These are phyloP conservation scores for Mortierella sp. DNA, from an alignment of 371 early-diverging fungal genomes.

Conservation along the genomic window DNA sequence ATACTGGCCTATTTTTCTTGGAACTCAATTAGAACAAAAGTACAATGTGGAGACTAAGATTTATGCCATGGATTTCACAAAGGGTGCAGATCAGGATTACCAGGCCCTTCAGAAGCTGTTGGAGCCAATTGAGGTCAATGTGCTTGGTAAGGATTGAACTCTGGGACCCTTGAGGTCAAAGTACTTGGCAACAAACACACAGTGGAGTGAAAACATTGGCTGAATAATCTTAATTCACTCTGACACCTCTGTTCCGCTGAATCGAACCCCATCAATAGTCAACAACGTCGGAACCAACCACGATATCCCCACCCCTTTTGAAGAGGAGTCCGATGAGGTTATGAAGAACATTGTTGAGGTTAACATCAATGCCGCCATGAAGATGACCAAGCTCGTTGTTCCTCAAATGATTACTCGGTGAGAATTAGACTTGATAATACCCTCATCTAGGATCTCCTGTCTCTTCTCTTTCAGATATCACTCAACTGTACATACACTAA, in stretches of 20 bases:
- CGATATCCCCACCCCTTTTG: slow-evolving; percentile 85
- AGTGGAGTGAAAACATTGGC: too few relatives aligned
- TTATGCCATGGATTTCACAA: slow-evolving; percentile 87
- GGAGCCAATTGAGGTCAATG: slow-evolving; percentile 68
- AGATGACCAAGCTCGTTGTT: slow-evolving; percentile 84
- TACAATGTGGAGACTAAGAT: slow-evolving; percentile 77
- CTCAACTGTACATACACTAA: too few relatives aligned
- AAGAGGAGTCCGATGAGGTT: slow-evolving; percentile 75
- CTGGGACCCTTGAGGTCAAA: not conserved
- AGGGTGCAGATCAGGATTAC: slow-evolving; percentile 73
- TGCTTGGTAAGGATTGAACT: slow-evolving; percentile 64
- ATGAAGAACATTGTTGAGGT: slow-evolving; percentile 86
- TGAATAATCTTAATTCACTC: not conserved
- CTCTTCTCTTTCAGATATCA: too few relatives aligned
- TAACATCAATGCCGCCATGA: slow-evolving; percentile 87
- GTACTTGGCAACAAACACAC: too few relatives aligned
- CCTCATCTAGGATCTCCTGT: too few relatives aligned
- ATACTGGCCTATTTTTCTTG: too few relatives aligned
- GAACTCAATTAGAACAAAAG: slow-evolving; percentile 37
- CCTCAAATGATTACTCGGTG: slow-evolving; percentile 75
- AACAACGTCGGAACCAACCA: slow-evolving; percentile 97
- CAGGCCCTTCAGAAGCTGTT: slow-evolving; percentile 69
- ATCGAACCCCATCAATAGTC: slow-evolving; percentile 56
- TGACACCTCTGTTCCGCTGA: not conserved
- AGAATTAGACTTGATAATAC: too few relatives aligned